phyloP scores from a whole-genome alignment of 768 basidiomycete species.

The Cyclocybe aegerita region DNA sequence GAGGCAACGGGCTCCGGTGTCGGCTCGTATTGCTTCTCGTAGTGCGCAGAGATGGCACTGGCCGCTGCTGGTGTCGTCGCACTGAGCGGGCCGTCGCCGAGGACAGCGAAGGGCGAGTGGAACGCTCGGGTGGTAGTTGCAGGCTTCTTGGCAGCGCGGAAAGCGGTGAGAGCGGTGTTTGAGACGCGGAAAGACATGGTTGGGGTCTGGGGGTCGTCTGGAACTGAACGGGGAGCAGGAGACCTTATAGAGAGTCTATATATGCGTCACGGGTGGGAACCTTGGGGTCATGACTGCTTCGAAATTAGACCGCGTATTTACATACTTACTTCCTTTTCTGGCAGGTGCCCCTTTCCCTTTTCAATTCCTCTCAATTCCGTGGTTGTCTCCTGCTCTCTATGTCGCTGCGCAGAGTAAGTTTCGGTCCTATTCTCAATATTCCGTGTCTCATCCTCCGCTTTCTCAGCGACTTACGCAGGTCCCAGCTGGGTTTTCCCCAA shows the following conservation, averaged over 20 bases:
- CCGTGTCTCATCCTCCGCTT: no score
- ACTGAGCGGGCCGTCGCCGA: slow-evolving; percentile 39
- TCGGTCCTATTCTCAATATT: no score
- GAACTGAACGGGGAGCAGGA: slow-evolving; percentile 1
- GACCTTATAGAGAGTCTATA: slow-evolving; percentile 15
- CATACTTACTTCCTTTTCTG: background rate
- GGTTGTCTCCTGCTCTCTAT: no score
- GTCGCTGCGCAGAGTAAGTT: no score
- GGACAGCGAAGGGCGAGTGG: slow-evolving; percentile 60
- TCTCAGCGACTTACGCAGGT: no score
- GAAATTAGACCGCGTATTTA: background rate
- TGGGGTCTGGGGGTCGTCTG: slow-evolving; percentile 8
- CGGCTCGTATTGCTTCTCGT: slow-evolving; percentile 64
- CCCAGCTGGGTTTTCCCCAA: background rate
- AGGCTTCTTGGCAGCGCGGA: slow-evolving; percentile 22
- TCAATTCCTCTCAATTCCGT: background rate
- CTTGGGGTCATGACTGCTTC: slow-evolving; percentile 15
- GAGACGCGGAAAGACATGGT: slow-evolving; percentile 33
- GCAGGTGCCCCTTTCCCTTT: slow-evolving; percentile 7
- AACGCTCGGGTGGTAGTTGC: slow-evolving; percentile 44
- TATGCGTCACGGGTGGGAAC: slow-evolving; percentile 18
- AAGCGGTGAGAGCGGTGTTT: slow-evolving; percentile 16
- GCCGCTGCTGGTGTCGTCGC: slow-evolving; percentile 32
- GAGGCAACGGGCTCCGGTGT: slow-evolving; percentile 47
- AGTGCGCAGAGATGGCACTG: slow-evolving; percentile 32